Evolutionary conservation across 2,329 filamentous ascomycete genomes (phyloP).

Genomic region (Diaporthe capsici): DNA sequence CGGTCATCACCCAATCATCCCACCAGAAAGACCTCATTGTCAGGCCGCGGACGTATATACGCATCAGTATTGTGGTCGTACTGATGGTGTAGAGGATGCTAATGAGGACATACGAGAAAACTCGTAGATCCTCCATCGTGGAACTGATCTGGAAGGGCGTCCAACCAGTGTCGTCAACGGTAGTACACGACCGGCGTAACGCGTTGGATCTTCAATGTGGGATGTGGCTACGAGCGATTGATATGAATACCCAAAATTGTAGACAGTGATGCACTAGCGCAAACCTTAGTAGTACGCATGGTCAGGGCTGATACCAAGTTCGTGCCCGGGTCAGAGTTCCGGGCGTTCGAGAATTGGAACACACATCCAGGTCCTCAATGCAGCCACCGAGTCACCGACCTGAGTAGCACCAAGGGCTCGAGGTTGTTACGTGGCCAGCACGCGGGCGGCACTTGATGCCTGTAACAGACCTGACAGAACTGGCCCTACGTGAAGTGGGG

Average conservation of each 20-base stretch:
- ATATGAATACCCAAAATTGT: not conserved
- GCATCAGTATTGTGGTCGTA: constrained; percentile 22
- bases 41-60: constrained; percentile 10
- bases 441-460: not conserved
- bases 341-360: not conserved
- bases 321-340: not conserved
- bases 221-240: not conserved
- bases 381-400: not conserved
- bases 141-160: not conserved
- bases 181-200: not conserved
- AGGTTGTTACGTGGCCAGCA: not conserved
- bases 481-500: not conserved
- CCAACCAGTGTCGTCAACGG: not conserved
- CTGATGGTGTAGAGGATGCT: constrained; percentile 1
- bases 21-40: constrained; percentile 16
- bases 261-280: not conserved
- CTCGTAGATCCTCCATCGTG: not conserved
- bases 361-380: not conserved
- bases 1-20: constrained; percentile 13
- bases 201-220: not conserved
- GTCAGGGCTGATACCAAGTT: not conserved
- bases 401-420: not conserved
- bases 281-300: not conserved
- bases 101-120: constrained; percentile 13
- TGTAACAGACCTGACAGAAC: not conserved